Evolutionary conservation across 257 asterid species (phyloP), one percentile per base, ranked within the genome.

Genomic region (Solanum peruvianum): DNA sequence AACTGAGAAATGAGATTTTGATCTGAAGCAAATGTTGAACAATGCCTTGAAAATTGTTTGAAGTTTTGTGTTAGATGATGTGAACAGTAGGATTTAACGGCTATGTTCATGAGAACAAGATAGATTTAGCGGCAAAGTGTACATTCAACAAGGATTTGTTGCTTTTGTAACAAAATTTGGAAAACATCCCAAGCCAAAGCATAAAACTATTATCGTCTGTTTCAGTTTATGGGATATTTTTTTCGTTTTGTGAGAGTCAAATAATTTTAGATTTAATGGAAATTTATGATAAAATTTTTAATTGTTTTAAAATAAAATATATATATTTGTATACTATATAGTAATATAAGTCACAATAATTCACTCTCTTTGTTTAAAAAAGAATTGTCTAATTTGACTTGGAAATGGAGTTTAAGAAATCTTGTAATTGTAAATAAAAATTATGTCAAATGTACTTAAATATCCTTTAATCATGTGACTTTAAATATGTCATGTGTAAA

Each of bases 1-100:
- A 94, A 44, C 42, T 91, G 89, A 88, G 90, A 87, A 70, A 92
- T 67, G 37, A 94, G 91, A 37, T 89, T 86, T 87, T 89, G 89
- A 45, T 86, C 88, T 23, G 96, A 89, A 45, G 88, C 87, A 80
- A 87, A 39, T 15, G 66, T 75, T 2, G 91, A 88, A 49, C 81
- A 71, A 85, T 76, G 85, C 62, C 41, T 76, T 25, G 67, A 16
- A 2, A 80, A 29, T 10, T 29, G 66, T 29, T 80, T 80, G 44
- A 47, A 45, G 41, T 18, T 80, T 80, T 80, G 18, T 47, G 7
- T 80, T 47, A 47, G 85, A 5, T 16, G 12, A 16, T 16, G 13
- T 3, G 18, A 80, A 29, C 3, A 80, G 41, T 1, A 44, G 18
- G 67, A 80, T 47, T 29, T 80, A 80, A 80, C 10, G 44, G 44